Evolutionary conservation across 345 rosid species (phyloP), one percentile per base, ranked within the genome.

Genomic region (Eucalyptus regnans): DNA sequence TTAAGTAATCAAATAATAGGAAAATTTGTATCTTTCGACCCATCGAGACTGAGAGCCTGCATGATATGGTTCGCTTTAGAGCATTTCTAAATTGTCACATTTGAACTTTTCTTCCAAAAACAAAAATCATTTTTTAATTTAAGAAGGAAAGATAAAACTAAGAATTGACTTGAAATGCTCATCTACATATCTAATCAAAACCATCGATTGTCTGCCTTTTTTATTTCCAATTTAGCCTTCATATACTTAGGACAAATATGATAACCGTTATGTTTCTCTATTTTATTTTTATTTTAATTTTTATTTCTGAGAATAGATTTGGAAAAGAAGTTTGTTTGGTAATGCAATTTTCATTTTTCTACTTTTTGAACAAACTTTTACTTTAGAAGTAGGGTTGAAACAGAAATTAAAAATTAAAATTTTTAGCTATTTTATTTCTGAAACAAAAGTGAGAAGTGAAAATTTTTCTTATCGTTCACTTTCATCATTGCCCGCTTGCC

Each of bases 241-340:
- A 33, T 60, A 1, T 27, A 60, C 31, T 60, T 4, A 1, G 56
- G 9, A 52, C 9, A 8, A 52, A 52, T 22, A 52, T 3, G 9
- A 52, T 52, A 1, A 52, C 2, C 58, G 18, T 52, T 3, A 52
- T 52, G 1, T 18, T 18, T 52, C 1, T 52, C 9, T 52, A 1
- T 52, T 7, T 18, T 52, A 0, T 52, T 7, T 18, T 18, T 50
- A 5, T 4, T 1, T 48, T 49, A n/a, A n/a, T 18, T 52, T 52
- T 52, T 7, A 1, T 52, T 52, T 2, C 0, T 0, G 1, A 52
- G 0, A 52, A 52, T 0, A 52, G 0, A 18, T 18, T 52, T 52
- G 9, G 4, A 52, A 52, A 52, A 18, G 1, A 18, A 52, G 3
- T 52, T 18, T 4, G 2, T 52, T 52, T 52, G 1, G 1, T 18